These are phyloP conservation scores for Cordyceps cicadae DNA, from an alignment of 2,329 filamentous ascomycete genomes.

Conservation along the genomic window DNA sequence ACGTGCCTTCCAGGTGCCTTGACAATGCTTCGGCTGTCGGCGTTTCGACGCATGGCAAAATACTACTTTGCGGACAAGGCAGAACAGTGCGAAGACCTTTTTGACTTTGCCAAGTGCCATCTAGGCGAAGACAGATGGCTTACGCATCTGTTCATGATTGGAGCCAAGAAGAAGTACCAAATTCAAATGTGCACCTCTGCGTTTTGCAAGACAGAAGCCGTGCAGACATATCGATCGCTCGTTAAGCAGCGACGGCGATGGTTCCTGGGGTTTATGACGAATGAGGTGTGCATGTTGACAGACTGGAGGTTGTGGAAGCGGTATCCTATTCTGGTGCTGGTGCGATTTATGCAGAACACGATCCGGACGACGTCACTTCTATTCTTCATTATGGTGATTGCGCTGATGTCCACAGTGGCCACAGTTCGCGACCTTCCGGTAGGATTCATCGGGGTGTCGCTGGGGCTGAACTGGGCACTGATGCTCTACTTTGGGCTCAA, in stretches of 20 bases:
- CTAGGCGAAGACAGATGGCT: constrained; percentile 94
- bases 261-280: constrained; percentile 97
- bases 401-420: constrained; percentile 76
- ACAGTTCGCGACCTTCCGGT: constrained; percentile 72
- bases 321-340: constrained; percentile 77
- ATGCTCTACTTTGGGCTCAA: constrained; percentile 94
- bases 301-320: constrained; percentile 85
- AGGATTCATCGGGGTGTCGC: constrained; percentile 85
- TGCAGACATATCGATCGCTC: constrained; percentile 76
- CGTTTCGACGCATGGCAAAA: constrained; percentile 92
- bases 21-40: constrained; percentile 91
- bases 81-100: constrained; percentile 89
- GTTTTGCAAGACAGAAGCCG: constrained; percentile 97
- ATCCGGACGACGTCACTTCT: constrained; percentile 89
- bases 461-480: constrained; percentile 87
- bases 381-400: constrained; percentile 89
- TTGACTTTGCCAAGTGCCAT: constrained; percentile 94
- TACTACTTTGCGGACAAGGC: constrained; percentile 98
- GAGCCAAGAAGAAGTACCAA: constrained; percentile 84
- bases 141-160: constrained; percentile 98
- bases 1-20: constrained; percentile 93
- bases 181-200: constrained; percentile 97
- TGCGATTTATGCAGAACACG: constrained; percentile 92
- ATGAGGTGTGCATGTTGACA: constrained; percentile 96
- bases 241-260: constrained; percentile 91